Evolutionary conservation across 1,139 yeast genomes (phyloP), one percentile per base, ranked within the genome.

Genomic region (Wickerhamiella pararugosa): DNA sequence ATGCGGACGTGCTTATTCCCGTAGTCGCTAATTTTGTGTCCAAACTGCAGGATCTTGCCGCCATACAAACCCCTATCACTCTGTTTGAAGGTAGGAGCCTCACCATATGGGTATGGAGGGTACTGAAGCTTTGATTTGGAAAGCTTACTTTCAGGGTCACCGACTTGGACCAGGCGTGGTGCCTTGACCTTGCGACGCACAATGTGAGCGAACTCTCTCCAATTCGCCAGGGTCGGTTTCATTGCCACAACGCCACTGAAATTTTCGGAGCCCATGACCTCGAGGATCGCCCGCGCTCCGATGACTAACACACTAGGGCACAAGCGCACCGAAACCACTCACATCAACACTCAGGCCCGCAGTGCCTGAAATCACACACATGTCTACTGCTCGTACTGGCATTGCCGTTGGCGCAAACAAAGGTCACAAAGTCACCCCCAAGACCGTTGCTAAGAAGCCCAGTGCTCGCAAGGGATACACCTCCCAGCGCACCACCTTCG

Each of bases 361-460:
- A 40, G 37, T 25, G 25, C 29, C 11, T 29, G 28, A 29, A 27
- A 29, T 25, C 15, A 39, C 43, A 34, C 39, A 33, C 31, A 39
- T 42, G 44, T 42, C 50, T 38, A 37, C 50, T 38, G 48, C 48
- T 37, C 51, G 52, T 50, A 48, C 64, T 80, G 98, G 97, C 73
- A 84, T 90, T 70, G 94, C 95, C 74, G 79, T 79, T 75, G 98
- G 98, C 71, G 73, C 79, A 70, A 90, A 90, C 95, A 87, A 90
- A 75, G 98, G 98, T 71, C 93, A 81, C 93, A 79, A 82, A 76
- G 92, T 84, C 72, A 76, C 84, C 69, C 73, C 86, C 56, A 83
- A 83, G 75, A 86, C 81, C 69, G 84, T 82, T 66, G 80, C 86
- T 62, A 87, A 94, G 70, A 86, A 84, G 74, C 75, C 82, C 64